Base-by-base conservation (phyloP, 495 filamentous ascomycete species). In the Penicillium waksmanii region DNA sequence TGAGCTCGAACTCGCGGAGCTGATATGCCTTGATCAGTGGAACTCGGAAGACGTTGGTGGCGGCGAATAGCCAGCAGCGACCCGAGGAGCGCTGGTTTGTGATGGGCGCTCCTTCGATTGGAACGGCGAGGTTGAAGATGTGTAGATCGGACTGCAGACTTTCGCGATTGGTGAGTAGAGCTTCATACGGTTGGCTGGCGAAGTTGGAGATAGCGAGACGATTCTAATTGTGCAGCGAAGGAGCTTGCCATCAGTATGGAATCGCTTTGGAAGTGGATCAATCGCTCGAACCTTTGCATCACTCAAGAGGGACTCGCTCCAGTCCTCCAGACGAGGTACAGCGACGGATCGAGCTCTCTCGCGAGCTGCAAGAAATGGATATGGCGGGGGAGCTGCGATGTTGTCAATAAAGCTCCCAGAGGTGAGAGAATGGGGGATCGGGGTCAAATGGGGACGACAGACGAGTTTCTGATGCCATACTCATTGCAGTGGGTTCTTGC, bases 11-110 rank as follows among this genome's bases (percentile, higher is more conserved):
- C n/a, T 82, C 75, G n/a, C 82, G 76, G 9, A 96, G 82, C 49
- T 85, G 83, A 69, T 94, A 89, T 62, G 86, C 85, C 68, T 89
- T 86, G 84, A 95, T 95, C 38, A 96, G 74, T 0, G 90, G 87
- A 5, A 96, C 80, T 9, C 92, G 90, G 73, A 96, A 94, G 53
- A 95, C 85, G 65, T 96, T 96, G 9, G 90, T 93, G 25, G 85
- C 79, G 7, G 92, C 92, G 64, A 96, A 96, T 50, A 96, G 82
- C 92, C 92, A 96, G 77, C 92, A 96, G 57, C 92, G 83, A 11
- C 92, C 92, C 3, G 86, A 89, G 2, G 82, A 80, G 19, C 86
- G 80, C 72, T 96, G 92, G 71, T 95, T 92, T 7, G 92, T 96
- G 63, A 96, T 89, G 7, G 92, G 92, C 0, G 79, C 79, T 40